Evolutionary conservation across 768 basidiomycete species (phyloP), one percentile per base, ranked within the genome.

Genomic region (Russula sp.): DNA sequence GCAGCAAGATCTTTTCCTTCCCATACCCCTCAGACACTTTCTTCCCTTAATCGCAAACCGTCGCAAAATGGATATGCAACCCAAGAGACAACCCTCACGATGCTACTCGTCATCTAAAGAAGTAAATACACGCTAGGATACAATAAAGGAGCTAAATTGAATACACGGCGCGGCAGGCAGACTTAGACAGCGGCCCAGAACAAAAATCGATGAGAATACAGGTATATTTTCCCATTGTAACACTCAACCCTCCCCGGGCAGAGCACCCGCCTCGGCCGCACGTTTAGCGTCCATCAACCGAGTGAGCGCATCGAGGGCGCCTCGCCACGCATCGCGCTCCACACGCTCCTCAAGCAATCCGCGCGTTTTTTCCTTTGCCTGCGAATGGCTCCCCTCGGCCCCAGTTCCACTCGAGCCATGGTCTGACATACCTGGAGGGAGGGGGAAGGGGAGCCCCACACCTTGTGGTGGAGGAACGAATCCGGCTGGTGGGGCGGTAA

Each of bases 401-500:
- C 44, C 44, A 46, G 71, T 69, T 36, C 70, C 69, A 16, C 64
- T 57, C 5, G 67, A 67, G 6, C 63, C 67, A 5, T 75, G 67
- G 46, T 75, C 74, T 8, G 50, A 30, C 3, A n/a, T n/a, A 5
- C 13, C n/a, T 76, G 7, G 72, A 67, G 26, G 72, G 68, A 11
- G 79, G 49, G 90, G 88, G 67, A 13, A 79, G 52, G 90, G 88
- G 58, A 89, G 79, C 4, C 88, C 88, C 14, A 91, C 89, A 7
- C 90, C 90, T 18, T 90, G 83, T 8, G 89, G 86, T 4, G 90
- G 86, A 7, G 90, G 90, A 11, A 91, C 77, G 72, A 90, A 89
- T 30, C 83, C 84, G 0, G 80, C 81, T 7, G 85, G 82, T 38
- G 89, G 89, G 0, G 90, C 90, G 55, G 87, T 88, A 70, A 93